Conservation (phyloP, 83 land plant species). For the Diphasiastrum complanatum region DNA sequence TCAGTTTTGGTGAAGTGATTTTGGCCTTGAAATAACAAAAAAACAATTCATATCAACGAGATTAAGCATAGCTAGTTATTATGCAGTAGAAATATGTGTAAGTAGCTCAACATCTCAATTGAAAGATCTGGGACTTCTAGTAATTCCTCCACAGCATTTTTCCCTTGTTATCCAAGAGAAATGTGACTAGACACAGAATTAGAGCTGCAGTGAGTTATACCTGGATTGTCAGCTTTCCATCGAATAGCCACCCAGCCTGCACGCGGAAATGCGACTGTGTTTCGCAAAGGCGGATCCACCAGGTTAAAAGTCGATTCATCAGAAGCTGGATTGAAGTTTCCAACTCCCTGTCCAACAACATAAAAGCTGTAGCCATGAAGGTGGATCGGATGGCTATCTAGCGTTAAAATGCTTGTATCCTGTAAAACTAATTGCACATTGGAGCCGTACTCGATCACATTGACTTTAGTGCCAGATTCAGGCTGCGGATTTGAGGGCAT, state of each 20-base stretch:
- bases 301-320: background rate
- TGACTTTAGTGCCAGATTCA: background rate
- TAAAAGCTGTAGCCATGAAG: too few species aligned
- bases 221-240: slow-evolving; percentile 12
- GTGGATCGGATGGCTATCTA: slow-evolving; percentile 11
- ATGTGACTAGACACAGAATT: too few species aligned
- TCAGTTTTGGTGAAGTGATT: too few species aligned
- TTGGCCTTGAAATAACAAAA: slow-evolving; percentile 1
- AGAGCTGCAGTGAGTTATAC: background rate
- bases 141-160: too few species aligned
- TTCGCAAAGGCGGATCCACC: slow-evolving; percentile 4
- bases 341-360: slow-evolving; percentile 3
- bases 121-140: too few species aligned
- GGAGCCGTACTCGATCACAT: slow-evolving; percentile 1
- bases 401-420: background rate
- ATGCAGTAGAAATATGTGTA: too few species aligned
- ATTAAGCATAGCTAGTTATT: too few species aligned
- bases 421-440: slow-evolving; percentile 7
- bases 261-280: slow-evolving; percentile 5
- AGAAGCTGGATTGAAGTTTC: background rate
- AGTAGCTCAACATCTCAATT: too few species aligned
- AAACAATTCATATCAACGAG: too few species aligned
- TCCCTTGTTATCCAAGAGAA: too few species aligned
- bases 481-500: background rate
- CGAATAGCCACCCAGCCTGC: slow-evolving; percentile 11